Conservation (phyloP, 2,329 filamentous ascomycete species). For the Fusarium domesticum region DNA sequence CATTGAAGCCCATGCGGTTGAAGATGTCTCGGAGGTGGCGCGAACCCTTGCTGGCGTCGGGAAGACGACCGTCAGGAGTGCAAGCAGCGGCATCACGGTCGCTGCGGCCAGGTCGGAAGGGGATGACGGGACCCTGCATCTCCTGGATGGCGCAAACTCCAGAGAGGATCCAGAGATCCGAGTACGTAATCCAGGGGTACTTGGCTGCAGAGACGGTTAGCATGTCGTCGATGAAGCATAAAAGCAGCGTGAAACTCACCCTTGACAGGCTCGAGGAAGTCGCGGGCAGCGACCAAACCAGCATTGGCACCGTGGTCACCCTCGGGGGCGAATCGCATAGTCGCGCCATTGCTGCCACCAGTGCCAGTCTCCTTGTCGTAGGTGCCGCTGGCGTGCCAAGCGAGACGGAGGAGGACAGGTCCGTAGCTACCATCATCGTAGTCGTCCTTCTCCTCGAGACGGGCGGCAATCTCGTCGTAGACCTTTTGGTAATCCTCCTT, state of each 20-base stretch:
- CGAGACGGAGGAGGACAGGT: slow-evolving; percentile 83
- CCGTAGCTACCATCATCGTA: slow-evolving; percentile 97
- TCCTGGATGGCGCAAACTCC: slow-evolving; percentile 89
- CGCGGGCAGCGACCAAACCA: slow-evolving; percentile 78
- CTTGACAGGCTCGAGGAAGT: slow-evolving; percentile 93
- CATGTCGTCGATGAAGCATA: neutral
- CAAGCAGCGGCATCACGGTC: slow-evolving; percentile 80
- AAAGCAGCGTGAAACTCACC: slow-evolving; percentile 43
- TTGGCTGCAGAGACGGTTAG: slow-evolving; percentile 41
- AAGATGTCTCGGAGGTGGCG: slow-evolving; percentile 90
- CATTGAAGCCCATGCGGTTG: slow-evolving; percentile 95
- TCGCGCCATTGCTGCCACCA: slow-evolving; percentile 92
- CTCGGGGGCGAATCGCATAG: slow-evolving; percentile 93
- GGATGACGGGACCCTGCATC: slow-evolving; percentile 84
- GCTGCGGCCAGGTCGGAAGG: slow-evolving; percentile 80
- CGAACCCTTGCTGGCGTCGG: slow-evolving; percentile 74
- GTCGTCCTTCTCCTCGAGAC: slow-evolving; percentile 83
- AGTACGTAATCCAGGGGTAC: slow-evolving; percentile 95
- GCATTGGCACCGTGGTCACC: slow-evolving; percentile 90
- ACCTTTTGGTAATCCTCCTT: slow-evolving; percentile 93
- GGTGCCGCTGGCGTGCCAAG: slow-evolving; percentile 92
- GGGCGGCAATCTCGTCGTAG: slow-evolving; percentile 79
- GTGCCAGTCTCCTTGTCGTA: slow-evolving; percentile 85
- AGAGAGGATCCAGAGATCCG: slow-evolving; percentile 91
- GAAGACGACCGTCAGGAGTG: slow-evolving; percentile 86